phyloP scores from a whole-genome alignment of 169 alveolate genomes.

The Nephromyces sp. region DNA sequence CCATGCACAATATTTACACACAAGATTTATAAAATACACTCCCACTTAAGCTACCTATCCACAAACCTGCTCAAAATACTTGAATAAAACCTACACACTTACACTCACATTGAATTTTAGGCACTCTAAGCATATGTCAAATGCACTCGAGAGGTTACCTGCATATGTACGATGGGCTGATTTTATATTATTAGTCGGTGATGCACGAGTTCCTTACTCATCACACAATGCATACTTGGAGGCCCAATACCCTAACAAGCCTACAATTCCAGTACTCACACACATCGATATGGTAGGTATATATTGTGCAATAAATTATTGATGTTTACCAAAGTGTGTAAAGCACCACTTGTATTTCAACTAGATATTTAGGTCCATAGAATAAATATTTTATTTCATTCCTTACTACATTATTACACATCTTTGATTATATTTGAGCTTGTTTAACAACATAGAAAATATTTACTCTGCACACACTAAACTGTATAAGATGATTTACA shows the following conservation, averaged over 20 bases:
- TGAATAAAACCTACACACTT: not conserved
- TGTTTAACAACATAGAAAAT: not conserved
- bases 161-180: not conserved
- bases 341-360: no score
- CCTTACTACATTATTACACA: not conserved
- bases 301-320: no score
- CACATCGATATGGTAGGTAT: not conserved
- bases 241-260: not conserved
- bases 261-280: not conserved
- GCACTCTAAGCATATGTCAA: not conserved
- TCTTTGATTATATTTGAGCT: not conserved
- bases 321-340: no score
- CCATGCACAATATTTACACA: no score
- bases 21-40: no score
- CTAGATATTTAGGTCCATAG: not conserved
- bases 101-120: no score
- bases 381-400: not conserved
- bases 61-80: not conserved
- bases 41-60: no score
- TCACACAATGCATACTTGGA: not conserved
- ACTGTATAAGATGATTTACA: not conserved
- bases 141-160: not conserved
- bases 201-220: not conserved
- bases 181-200: not conserved
- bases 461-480: not conserved